These are phyloP conservation scores for Aspergillus ostianus DNA, from an alignment of 495 filamentous ascomycete genomes.

Conservation along the genomic window DNA sequence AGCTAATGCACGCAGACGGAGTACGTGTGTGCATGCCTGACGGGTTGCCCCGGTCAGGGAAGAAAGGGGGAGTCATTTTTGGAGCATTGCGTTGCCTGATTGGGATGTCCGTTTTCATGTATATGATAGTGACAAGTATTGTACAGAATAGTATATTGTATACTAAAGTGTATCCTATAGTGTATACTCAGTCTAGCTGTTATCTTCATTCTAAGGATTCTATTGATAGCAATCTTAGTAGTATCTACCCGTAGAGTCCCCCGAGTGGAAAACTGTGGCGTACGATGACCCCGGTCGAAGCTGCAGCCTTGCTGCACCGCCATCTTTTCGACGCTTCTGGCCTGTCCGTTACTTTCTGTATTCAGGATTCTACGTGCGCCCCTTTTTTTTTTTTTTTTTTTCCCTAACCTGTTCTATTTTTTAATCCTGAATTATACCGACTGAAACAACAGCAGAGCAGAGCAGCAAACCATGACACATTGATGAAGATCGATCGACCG, in stretches of 20 bases:
- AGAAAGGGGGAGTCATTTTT: conserved; percentile 16
- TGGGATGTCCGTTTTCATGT: too few species aligned
- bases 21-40: background rate
- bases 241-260: background rate
- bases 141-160: too few species aligned
- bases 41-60: conserved; percentile 1
- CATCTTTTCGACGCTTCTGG: background rate
- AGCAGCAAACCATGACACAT: background rate
- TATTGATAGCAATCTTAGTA: background rate
- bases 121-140: too few species aligned
- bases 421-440: too few species aligned
- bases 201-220: too few species aligned
- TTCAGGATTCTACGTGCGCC: conserved; percentile 1
- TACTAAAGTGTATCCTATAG: too few species aligned
- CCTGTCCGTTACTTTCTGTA: background rate
- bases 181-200: too few species aligned
- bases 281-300: conserved; percentile 16
- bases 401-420: background rate
- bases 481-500: background rate
- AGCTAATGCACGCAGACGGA: background rate
- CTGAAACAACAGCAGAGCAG: too few species aligned
- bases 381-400: conserved; percentile 11
- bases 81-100: too few species aligned
- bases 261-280: conserved; percentile 10
- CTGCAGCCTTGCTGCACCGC: conserved; percentile 19